phyloP scores from a whole-genome alignment of 257 asterid species.

The Buddleja alternifolia region DNA sequence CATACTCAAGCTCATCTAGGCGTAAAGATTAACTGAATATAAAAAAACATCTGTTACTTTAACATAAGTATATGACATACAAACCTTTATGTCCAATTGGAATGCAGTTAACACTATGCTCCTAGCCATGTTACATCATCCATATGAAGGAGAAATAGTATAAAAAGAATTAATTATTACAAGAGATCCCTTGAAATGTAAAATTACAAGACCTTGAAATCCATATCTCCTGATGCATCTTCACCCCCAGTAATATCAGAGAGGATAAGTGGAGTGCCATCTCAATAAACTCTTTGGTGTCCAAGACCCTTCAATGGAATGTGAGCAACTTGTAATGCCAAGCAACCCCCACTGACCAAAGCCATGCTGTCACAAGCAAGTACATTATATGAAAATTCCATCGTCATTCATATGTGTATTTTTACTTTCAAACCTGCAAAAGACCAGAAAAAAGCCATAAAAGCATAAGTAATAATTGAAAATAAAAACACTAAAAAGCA shows the following conservation, averaged over 20 bases:
- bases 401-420: conserved; percentile 23
- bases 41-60: conserved; percentile 17
- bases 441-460: no score
- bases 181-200: conserved; percentile 18
- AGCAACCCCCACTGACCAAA: conserved; percentile 97
- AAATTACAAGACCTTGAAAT: conserved; percentile 72
- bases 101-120: conserved; percentile 65
- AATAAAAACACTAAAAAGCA: no score
- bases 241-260: conserved; percentile 93
- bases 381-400: no score
- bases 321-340: conserved; percentile 97
- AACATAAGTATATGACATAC: conserved; percentile 8
- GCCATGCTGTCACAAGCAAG: conserved; percentile 83
- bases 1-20: conserved; percentile 20
- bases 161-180: conserved; percentile 2
- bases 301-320: no score
- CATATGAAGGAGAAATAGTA: no score
- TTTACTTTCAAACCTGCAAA: no score
- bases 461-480: no score
- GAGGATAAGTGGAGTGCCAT: no score
- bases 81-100: conserved; percentile 99
- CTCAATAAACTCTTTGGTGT: no score
- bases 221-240: conserved; percentile 99
- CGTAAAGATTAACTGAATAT: conserved; percentile 5
- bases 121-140: conserved; percentile 2